phyloP scores from a whole-genome alignment of 2,329 filamentous ascomycete species.

The Colletotrichum sp. region DNA sequence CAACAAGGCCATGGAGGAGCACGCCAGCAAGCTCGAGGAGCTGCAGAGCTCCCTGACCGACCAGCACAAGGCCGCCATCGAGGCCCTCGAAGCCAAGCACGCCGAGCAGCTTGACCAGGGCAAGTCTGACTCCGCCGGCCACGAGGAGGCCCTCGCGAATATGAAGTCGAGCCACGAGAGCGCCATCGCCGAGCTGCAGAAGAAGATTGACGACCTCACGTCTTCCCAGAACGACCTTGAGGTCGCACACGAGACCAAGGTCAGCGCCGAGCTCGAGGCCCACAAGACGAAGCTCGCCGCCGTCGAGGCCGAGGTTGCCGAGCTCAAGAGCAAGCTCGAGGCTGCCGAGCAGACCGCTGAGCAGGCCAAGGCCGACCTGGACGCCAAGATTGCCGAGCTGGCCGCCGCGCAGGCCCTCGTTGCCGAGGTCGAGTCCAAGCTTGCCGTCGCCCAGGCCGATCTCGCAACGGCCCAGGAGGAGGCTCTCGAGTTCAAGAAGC shows the following conservation, averaged over 20 bases:
- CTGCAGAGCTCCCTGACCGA: slow-evolving; percentile 54
- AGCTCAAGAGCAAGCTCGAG: slow-evolving; percentile 54
- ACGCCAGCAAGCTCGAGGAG: slow-evolving; percentile 53
- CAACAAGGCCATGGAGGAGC: slow-evolving; percentile 48
- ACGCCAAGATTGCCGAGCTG: slow-evolving; percentile 46
- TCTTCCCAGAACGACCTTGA: slow-evolving; percentile 52
- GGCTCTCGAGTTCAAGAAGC: slow-evolving; percentile 51
- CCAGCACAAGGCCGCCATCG: slow-evolving; percentile 55
- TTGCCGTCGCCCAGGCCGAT: slow-evolving; percentile 49
- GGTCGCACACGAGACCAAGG: slow-evolving; percentile 47
- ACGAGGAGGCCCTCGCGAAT: slow-evolving; percentile 55
- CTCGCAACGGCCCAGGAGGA: slow-evolving; percentile 50
- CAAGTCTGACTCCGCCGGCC: slow-evolving; percentile 47
- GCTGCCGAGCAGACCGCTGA: slow-evolving; percentile 51
- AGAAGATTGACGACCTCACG: slow-evolving; percentile 58
- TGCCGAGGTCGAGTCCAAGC: slow-evolving; percentile 48
- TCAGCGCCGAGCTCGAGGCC: slow-evolving; percentile 50
- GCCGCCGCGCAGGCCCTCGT: slow-evolving; percentile 44
- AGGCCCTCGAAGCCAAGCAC: slow-evolving; percentile 59
- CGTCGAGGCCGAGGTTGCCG: slow-evolving; percentile 57
- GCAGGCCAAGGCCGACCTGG: slow-evolving; percentile 47
- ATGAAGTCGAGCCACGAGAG: slow-evolving; percentile 57
- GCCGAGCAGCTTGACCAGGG: slow-evolving; percentile 54
- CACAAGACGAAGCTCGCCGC: slow-evolving; percentile 50
- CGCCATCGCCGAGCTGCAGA: slow-evolving; percentile 54